Evolutionary conservation across 352 stramenopile genomes (phyloP).

Genomic region (Phytophthora podocarpi): DNA sequence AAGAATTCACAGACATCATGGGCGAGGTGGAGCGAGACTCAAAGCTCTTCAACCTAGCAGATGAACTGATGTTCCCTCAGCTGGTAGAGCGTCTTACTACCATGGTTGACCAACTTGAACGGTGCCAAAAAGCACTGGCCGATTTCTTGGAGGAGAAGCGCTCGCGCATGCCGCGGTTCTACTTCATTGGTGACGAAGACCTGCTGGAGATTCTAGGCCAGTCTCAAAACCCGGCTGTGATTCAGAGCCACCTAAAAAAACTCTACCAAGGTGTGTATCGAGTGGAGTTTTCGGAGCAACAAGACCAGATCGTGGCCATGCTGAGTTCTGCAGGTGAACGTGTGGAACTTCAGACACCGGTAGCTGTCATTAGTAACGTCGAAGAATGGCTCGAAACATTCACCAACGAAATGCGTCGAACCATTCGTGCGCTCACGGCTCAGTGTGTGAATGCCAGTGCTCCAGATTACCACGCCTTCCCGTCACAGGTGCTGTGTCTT

Average conservation of each 20-base stretch:
- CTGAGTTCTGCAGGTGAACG: constrained; percentile 82
- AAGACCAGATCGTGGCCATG: constrained; percentile 91
- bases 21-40: constrained; percentile 80
- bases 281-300: constrained; percentile 89
- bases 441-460: constrained; percentile 80
- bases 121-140: constrained; percentile 93
- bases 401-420: constrained; percentile 91
- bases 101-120: constrained; percentile 94
- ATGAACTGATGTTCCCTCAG: constrained; percentile 92
- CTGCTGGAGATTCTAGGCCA: constrained; percentile 96
- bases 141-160: constrained; percentile 96
- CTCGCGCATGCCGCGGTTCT: constrained; percentile 94
- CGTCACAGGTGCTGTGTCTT: constrained; percentile 92
- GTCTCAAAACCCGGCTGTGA: constrained; percentile 91
- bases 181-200: constrained; percentile 97
- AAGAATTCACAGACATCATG: constrained; percentile 96
- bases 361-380: constrained; percentile 89
- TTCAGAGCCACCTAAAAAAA: constrained; percentile 96
- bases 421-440: constrained; percentile 77
- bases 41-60: constrained; percentile 93
- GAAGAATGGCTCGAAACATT: constrained; percentile 95
- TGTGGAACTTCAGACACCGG: constrained; percentile 80
- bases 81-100: constrained; percentile 75
- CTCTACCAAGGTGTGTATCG: constrained; percentile 95
- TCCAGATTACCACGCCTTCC: constrained; percentile 89